Evolutionary conservation across 2,329 filamentous ascomycete genomes (phyloP).

Genomic region (Penicillium sp.): DNA sequence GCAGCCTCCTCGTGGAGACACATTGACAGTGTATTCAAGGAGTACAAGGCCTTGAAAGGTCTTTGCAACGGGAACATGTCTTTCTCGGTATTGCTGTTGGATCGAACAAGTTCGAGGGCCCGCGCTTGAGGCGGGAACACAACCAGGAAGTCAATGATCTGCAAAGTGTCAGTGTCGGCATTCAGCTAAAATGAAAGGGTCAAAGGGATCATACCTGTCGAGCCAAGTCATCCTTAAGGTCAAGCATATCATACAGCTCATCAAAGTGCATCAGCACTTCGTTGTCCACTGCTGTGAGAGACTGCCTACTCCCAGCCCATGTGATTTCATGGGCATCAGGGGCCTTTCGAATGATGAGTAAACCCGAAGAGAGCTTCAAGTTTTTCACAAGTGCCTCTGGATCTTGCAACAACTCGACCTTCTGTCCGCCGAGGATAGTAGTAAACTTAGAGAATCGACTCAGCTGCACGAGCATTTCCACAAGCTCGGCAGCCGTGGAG

Average conservation of each 20-base stretch:
- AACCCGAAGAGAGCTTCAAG: constrained; percentile 63
- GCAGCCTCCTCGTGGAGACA: constrained; percentile 56
- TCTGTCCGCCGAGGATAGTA: constrained; percentile 67
- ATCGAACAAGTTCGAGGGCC: constrained; percentile 60
- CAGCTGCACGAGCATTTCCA: constrained; percentile 64
- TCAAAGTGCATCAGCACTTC: constrained; percentile 81
- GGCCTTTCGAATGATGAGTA: constrained; percentile 64
- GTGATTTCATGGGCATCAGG: constrained; percentile 48
- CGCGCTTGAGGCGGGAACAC: constrained; percentile 68
- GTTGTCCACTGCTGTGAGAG: constrained; percentile 66
- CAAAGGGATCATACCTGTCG: constrained; percentile 55
- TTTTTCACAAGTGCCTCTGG: constrained; percentile 65
- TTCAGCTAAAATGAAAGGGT: not conserved
- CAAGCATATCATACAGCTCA: constrained; percentile 77
- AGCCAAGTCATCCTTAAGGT: constrained; percentile 68
- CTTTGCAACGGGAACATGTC: constrained; percentile 68
- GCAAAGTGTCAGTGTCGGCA: constrained; percentile 12
- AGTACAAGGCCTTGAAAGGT: constrained; percentile 73
- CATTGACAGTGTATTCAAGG: constrained; percentile 64
- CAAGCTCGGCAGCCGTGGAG: constrained; percentile 69
- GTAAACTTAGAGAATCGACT: constrained; percentile 77
- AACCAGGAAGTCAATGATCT: constrained; percentile 70
- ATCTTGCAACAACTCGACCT: constrained; percentile 61
- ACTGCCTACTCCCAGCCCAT: constrained; percentile 43
- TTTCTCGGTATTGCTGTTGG: constrained; percentile 52